Percentiles rank a stretch among this genome's conserved stretches.
Conservation (phyloP, 2,329 filamentous ascomycete species). For the Ophiosphaerella herpotricha region DNA sequence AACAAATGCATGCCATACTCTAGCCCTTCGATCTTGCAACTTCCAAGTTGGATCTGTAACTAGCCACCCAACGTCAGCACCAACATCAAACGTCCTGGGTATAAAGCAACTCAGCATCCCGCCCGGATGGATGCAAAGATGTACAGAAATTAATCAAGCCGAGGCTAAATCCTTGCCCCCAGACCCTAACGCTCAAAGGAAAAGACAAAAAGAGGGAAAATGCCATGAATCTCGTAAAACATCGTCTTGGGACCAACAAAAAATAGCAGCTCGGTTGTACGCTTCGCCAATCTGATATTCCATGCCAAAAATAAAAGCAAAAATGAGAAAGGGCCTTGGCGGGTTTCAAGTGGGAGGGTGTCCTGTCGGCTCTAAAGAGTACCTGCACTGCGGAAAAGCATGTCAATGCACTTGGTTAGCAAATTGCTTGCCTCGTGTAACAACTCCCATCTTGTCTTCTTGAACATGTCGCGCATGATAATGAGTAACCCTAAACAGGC, state of each 20-base stretch:
- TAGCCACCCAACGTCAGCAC: not conserved
- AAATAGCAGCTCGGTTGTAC: not conserved
- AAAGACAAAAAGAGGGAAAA: not conserved
- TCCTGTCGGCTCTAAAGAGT: not conserved
- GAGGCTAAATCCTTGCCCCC: no score
- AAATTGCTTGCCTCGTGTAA: slow-evolving; percentile 83
- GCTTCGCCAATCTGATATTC: slow-evolving; percentile 7
- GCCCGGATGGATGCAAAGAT: slow-evolving; percentile 3
- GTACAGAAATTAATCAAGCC: slow-evolving; percentile 4
- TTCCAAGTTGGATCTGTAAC: no score
- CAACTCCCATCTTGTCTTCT: slow-evolving; percentile 85
- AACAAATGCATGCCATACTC: no score
- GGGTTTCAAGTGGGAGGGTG: no score
- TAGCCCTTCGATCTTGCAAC: not conserved
- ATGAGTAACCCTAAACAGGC: slow-evolving; percentile 79
- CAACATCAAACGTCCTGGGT: slow-evolving; percentile 1
- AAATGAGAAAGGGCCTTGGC: not conserved
- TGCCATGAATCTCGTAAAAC: not conserved
- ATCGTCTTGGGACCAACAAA: no score
- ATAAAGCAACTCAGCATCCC: slow-evolving; percentile 7
- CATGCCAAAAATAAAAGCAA: not conserved
- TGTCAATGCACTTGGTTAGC: slow-evolving; percentile 77
- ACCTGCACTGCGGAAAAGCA: slow-evolving; percentile 49
- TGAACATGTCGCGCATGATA: slow-evolving; percentile 80
- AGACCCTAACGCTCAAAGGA: no score